Percentiles rank a stretch among this genome's conserved stretches.
Conservation (phyloP, 2,329 filamentous ascomycete species). For the Fusarium vanettenii region DNA sequence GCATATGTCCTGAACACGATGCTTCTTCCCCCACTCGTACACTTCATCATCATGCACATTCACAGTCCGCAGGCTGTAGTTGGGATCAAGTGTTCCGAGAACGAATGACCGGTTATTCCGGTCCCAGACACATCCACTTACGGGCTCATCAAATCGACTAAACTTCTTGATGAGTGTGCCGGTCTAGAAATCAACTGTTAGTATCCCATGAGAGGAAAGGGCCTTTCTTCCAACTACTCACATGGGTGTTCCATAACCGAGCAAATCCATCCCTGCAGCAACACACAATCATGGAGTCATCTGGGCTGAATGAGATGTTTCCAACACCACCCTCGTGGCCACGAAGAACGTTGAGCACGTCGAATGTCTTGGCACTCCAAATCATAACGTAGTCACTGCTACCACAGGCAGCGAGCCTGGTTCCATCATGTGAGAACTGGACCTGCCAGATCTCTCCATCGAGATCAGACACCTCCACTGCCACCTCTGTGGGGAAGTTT, state of each 20-base stretch:
- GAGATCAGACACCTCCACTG: slow-evolving; percentile 78
- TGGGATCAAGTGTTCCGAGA: slow-evolving; percentile 79
- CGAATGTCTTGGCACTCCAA: slow-evolving; percentile 81
- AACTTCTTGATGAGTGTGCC: slow-evolving; percentile 73
- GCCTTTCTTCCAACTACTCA: slow-evolving; percentile 53
- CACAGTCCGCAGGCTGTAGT: slow-evolving; percentile 77
- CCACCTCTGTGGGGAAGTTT: slow-evolving; percentile 80
- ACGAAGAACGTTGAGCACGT: slow-evolving; percentile 69
- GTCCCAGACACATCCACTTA: slow-evolving; percentile 91
- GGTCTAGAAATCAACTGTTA: slow-evolving; percentile 57
- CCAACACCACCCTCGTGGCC: slow-evolving; percentile 79
- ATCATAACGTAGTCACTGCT: slow-evolving; percentile 80
- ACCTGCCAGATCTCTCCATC: slow-evolving; percentile 91
- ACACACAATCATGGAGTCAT: slow-evolving; percentile 86
- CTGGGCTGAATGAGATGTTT: slow-evolving; percentile 90
- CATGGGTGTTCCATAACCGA: slow-evolving; percentile 78
- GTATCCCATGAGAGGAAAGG: neutral
- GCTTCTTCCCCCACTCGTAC: slow-evolving; percentile 74
- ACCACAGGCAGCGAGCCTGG: slow-evolving; percentile 84
- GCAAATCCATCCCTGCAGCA: slow-evolving; percentile 82
- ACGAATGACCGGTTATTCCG: slow-evolving; percentile 82
- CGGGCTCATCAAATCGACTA: slow-evolving; percentile 81
- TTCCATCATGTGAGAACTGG: slow-evolving; percentile 89
- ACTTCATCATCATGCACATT: slow-evolving; percentile 70
- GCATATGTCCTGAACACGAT: slow-evolving; percentile 86